Conservation (phyloP, 352 stramenopile species). For the Globisporangium orthogonon region DNA sequence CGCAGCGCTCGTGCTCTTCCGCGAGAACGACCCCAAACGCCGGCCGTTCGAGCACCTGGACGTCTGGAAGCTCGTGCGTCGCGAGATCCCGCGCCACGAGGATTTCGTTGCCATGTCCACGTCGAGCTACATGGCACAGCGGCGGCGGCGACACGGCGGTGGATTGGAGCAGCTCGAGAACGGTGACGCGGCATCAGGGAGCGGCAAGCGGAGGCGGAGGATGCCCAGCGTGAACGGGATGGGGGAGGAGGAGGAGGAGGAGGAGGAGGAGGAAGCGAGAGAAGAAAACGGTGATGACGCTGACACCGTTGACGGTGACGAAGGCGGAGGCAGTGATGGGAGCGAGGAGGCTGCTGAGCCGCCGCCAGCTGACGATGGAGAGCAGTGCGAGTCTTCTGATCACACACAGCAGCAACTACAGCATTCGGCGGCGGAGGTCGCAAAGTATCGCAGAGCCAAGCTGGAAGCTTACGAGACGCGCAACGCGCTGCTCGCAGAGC, state of each 20-base stretch:
- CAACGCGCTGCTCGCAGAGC: slow-evolving; percentile 12
- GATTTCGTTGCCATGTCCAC: slow-evolving; percentile 6
- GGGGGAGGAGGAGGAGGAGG: too few species aligned
- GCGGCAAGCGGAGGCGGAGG: too few species aligned
- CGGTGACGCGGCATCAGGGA: not conserved
- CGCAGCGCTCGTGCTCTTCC: slow-evolving; percentile 6
- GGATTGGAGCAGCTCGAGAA: not conserved
- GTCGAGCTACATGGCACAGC: slow-evolving; percentile 8
- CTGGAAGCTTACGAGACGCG: slow-evolving; percentile 7
- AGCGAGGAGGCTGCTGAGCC: not conserved
- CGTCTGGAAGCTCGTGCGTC: slow-evolving; percentile 10
- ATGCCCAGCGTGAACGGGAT: not conserved
- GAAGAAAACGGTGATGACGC: not conserved
- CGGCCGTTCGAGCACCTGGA: slow-evolving; percentile 7
- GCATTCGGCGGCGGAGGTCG: not conserved
- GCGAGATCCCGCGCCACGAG: slow-evolving; percentile 10
- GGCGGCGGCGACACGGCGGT: not conserved
- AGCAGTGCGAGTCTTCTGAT: not conserved
- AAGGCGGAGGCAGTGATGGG: not conserved
- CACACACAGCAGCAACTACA: not conserved
- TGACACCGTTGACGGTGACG: not conserved
- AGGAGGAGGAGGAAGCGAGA: not conserved
- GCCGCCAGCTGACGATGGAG: not conserved
- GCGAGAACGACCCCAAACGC: slow-evolving; percentile 4
- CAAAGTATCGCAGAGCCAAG: slow-evolving; percentile 6